Percentiles rank a stretch among this genome's conserved stretches.
Evolutionary conservation across 2,329 filamentous ascomycete species (phyloP).

Genomic region (Coniochaeta sp.): DNA sequence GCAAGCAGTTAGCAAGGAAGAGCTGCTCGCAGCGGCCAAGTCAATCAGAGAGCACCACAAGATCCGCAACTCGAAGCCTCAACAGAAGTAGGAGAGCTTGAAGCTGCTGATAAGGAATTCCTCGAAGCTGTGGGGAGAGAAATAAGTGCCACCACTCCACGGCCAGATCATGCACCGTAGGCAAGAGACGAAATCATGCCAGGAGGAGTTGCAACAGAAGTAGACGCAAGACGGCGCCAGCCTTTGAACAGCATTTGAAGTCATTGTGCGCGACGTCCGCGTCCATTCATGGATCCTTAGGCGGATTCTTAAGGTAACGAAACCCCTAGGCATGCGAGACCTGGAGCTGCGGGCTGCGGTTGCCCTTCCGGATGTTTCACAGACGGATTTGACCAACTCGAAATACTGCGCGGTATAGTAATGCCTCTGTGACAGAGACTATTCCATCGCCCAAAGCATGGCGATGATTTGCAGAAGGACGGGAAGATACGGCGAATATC

Average conservation of each 20-base stretch:
- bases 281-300: neutral
- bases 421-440: neutral
- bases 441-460: too few relatives aligned
- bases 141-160: neutral
- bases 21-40: conserved; percentile 62
- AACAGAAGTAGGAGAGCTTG: conserved; percentile 22
- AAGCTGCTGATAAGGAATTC: conserved; percentile 1
- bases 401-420: neutral
- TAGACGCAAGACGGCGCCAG: neutral
- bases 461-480: too few relatives aligned
- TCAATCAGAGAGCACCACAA: conserved; percentile 80
- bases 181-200: neutral
- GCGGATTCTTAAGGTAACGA: neutral
- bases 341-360: neutral
- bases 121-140: neutral
- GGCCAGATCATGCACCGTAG: neutral
- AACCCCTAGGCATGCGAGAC: neutral
- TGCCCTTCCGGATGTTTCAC: neutral
- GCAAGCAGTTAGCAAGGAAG: conserved; percentile 75
- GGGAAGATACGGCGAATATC: neutral
- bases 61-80: conserved; percentile 29
- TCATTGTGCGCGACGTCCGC: neutral
- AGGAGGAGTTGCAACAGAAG: neutral
- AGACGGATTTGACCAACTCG: neutral
- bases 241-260: neutral